Evolutionary conservation across 2,329 filamentous ascomycete genomes (phyloP), one percentile per base, ranked within the genome.

Genomic region (Berkeleyomyces rouxiae): DNA sequence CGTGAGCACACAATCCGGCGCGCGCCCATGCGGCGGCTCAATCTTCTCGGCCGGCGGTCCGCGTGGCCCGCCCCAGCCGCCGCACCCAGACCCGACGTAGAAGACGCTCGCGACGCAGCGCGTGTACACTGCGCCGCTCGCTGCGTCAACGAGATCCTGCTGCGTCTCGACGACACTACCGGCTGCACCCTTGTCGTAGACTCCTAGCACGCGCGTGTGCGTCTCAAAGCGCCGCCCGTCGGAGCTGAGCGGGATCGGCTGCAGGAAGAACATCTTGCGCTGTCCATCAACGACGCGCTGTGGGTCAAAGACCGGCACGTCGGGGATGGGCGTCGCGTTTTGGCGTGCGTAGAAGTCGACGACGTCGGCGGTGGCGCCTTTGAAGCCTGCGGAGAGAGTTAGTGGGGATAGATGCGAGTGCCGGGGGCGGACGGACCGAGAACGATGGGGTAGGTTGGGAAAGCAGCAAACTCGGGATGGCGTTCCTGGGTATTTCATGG

Each of bases 171-270:
- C 78, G 1, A 95, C 89, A 7, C 85, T 87, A 63, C 88, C 88
- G 0, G 88, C 82, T 67, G 88, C 87, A 69, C 90, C 90, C 78
- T 95, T 95, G 76, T 95, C 90, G 73, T 93, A 95, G 44, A 95
- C 87, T 59, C 89, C 90, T 23, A 95, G 73, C 33, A 95, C 87
- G 71, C 86, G 90, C 69, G 79, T 84, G 68, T 87, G 82, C 66
- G 88, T 75, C 77, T 93, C 86, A 72, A 95, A 93, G 66, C 81
- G 82, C 67, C 78, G 78, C 65, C 88, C 89, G 9, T 78, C 83
- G 46, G 85, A 90, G 5, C 82, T 81, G 0, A 84, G 74, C 10
- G 90, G 90, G 3, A 95, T 78, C 6, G 84, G 82, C 75, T 89
- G 89, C 72, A 88, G 75, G 74, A 93, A 86, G 63, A 85, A 80